Conservation (phyloP, 176 grass and related monocot species). For the Triticum dicoccoides region DNA sequence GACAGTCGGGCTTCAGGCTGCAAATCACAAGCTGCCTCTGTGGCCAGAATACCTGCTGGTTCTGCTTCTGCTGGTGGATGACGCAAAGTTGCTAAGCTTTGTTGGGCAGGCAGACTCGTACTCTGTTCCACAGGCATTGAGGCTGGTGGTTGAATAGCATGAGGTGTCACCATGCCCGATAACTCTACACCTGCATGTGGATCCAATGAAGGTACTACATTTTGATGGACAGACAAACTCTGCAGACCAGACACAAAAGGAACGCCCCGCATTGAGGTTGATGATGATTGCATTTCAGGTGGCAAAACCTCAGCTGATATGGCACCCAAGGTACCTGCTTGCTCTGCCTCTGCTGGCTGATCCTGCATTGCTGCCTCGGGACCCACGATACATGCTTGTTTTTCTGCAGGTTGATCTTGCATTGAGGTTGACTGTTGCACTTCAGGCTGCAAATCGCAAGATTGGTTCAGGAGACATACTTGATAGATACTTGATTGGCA, state of each 20-base stretch:
- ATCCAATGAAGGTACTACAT: neutral
- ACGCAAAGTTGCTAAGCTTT: neutral
- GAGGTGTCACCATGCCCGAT: neutral
- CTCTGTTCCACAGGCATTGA: slow-evolving; percentile 13
- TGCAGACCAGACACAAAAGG: neutral
- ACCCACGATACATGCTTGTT: slow-evolving; percentile 7
- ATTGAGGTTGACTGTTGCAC: slow-evolving; percentile 26
- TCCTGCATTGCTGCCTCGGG: neutral
- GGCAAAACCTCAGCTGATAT: neutral
- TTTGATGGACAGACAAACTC: neutral
- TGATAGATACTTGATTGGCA: too few relatives aligned
- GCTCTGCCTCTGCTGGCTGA: slow-evolving; percentile 19
- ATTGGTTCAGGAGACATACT: neutral
- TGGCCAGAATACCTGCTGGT: slow-evolving; percentile 2
- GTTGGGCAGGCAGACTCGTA: neutral
- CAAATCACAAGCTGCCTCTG: neutral
- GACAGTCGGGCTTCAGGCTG: slow-evolving; percentile 23
- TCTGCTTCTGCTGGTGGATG: slow-evolving; percentile 31
- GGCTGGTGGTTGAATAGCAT: slow-evolving; percentile 4
- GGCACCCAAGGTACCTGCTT: slow-evolving; percentile 3
- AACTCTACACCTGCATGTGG: neutral
- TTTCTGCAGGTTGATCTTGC: slow-evolving; percentile 18
- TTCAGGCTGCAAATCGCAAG: slow-evolving; percentile 7
- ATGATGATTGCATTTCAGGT: slow-evolving; percentile 15
- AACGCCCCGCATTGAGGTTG: neutral